phyloP scores from a whole-genome alignment of 768 basidiomycete genomes.

The Pisolithus marmoratus region DNA sequence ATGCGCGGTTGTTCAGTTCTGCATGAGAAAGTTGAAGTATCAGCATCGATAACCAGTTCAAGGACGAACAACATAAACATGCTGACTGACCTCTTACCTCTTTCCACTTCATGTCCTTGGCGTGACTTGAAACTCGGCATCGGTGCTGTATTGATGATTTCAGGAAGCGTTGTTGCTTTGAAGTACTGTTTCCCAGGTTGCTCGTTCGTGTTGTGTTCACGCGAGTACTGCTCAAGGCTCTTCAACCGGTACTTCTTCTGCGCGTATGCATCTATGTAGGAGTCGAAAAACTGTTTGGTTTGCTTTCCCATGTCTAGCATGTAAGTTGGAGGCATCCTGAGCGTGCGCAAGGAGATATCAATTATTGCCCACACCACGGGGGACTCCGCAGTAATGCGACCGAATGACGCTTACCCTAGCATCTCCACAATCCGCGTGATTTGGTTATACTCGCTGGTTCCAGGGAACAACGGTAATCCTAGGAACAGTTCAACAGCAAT shows the following conservation, averaged over 20 bases:
- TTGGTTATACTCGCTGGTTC: slow-evolving; percentile 99
- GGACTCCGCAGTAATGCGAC: background rate
- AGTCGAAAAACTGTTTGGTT: slow-evolving; percentile 88
- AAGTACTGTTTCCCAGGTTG: slow-evolving; percentile 99
- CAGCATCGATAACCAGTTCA: background rate
- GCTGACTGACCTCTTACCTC: slow-evolving; percentile 49
- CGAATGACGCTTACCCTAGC: slow-evolving; percentile 70
- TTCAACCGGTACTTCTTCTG: slow-evolving; percentile 87
- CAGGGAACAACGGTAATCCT: slow-evolving; percentile 93
- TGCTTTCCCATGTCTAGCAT: slow-evolving; percentile 98
- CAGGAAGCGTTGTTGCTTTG: slow-evolving; percentile 87
- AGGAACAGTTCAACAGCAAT: slow-evolving; percentile 98
- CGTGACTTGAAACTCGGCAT: slow-evolving; percentile 81
- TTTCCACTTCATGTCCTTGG: slow-evolving; percentile 80
- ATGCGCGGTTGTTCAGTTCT: slow-evolving; percentile 92
- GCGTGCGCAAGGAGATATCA: slow-evolving; percentile 2
- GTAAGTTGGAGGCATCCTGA: slow-evolving; percentile 81
- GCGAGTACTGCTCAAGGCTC: slow-evolving; percentile 89
- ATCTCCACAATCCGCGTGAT: slow-evolving; percentile 95
- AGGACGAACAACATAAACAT: background rate
- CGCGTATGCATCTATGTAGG: slow-evolving; percentile 63
- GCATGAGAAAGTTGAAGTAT: slow-evolving; percentile 1
- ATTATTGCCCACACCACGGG: background rate
- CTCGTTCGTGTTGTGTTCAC: slow-evolving; percentile 92
- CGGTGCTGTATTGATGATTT: slow-evolving; percentile 95